Base-by-base conservation (phyloP, 257 asterid species). In the Handroanthus guayacan region DNA sequence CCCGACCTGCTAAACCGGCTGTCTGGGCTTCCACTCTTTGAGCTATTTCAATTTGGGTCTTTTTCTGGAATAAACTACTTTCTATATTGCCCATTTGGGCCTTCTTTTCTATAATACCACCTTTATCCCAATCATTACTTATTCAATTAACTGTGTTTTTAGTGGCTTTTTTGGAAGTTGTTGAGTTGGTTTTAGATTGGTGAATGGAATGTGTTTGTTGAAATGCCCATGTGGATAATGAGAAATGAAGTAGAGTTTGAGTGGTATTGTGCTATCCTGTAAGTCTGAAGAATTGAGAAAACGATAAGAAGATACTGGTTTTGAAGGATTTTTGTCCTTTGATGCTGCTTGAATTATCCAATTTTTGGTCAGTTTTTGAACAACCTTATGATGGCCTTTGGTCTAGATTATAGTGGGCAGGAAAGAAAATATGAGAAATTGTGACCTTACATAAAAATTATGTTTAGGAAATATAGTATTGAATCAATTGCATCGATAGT, bases 141-240 rank as follows among this genome's bases (percentile, higher is more conserved):
- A 12, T 70, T 31, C 34, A 43, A 4, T 18, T 41, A 4, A 36
- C 36, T 18, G 36, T 3, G 52, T 39, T 67, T 31, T 18, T 18
- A 51, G 58, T 66, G 63, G 41, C 48, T 14, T 70, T 56, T 16
- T 56, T 16, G 12, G 48, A 69, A 34, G 8, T 7, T 66, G 1
- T 62, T 34, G 71, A 12, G 51, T 72, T 50, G 13, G 6, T 79
- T 20, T 67, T 41, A 38, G 61, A n/a, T 62, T 63, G 47, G 6
- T 65, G 77, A 48, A 5, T 16, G 82, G 18, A 39, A 64, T 36
- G 62, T 80, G 75, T 13, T 84, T 84, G 75, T 5, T 55, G 82
- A 67, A 76, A 79, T 79, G 82, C n/a, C 10, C 47, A 34, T 77
- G 66, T 52, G 69, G 17, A 66, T 43, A 62, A 9, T 43, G 68